Evolutionary conservation across 805 yeast species (phyloP).

Genomic region (Kodamaea lidongshanica): DNA sequence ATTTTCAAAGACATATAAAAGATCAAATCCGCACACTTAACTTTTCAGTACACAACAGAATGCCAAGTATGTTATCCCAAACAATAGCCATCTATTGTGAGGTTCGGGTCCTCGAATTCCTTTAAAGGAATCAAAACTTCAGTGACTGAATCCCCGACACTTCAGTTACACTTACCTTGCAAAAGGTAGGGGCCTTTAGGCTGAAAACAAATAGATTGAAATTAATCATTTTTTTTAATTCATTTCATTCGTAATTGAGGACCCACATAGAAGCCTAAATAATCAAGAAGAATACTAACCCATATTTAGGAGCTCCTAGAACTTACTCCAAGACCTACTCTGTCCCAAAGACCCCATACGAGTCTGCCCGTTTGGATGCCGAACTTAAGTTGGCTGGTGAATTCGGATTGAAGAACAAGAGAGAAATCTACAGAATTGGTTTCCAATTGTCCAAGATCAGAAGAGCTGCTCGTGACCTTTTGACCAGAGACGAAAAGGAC

Average conservation of each 20-base stretch:
- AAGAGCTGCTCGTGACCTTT: slow-evolving; percentile 99
- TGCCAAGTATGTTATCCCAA: slow-evolving; percentile 54
- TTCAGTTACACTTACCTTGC: slow-evolving; percentile 60
- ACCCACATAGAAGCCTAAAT: too few species aligned
- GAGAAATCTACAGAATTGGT: slow-evolving; percentile 99
- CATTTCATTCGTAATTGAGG: too few species aligned
- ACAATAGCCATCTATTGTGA: slow-evolving; percentile 29
- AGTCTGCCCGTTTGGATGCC: slow-evolving; percentile 98
- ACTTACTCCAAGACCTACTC: slow-evolving; percentile 99
- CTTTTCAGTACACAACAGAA: slow-evolving; percentile 36
- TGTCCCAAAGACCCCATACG: slow-evolving; percentile 99
- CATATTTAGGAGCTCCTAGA: slow-evolving; percentile 84
- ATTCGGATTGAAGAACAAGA: slow-evolving; percentile 99
- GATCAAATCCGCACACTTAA: too few species aligned
- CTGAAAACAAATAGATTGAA: too few species aligned
- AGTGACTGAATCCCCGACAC: slow-evolving; percentile 85
- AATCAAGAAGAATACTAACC: slow-evolving; percentile 4
- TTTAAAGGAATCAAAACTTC: slow-evolving; percentile 18
- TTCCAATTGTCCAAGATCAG: slow-evolving; percentile 99
- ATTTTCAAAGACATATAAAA: too few species aligned
- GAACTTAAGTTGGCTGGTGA: slow-evolving; percentile 99
- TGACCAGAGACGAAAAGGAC: slow-evolving; percentile 99
- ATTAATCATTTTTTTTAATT: too few species aligned
- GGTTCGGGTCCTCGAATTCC: slow-evolving; percentile 67
- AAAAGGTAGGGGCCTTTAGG: too few species aligned